A percentile compares a stretch with the other conserved stretches of the same genome.
Evolutionary conservation across 805 yeast genomes (phyloP).

Genomic region (Starmerella bombicola): DNA sequence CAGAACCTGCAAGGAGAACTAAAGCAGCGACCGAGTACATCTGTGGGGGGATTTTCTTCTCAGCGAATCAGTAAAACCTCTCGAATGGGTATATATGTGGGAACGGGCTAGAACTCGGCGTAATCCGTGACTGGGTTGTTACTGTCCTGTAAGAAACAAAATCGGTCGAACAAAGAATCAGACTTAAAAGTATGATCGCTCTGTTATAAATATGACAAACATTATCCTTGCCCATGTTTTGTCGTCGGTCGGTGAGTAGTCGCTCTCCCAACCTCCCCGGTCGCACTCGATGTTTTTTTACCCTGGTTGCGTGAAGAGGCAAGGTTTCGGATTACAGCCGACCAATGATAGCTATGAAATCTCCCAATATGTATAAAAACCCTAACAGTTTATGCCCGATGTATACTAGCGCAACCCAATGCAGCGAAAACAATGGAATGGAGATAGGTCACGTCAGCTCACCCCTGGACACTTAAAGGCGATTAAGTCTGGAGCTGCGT

Average conservation of each 20-base stretch:
- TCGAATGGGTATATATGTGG: slow-evolving; percentile 7
- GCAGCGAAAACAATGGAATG: slow-evolving; percentile 1
- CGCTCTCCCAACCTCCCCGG: slow-evolving; percentile 5
- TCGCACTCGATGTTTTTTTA: slow-evolving; percentile 9
- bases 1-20: slow-evolving; percentile 20
- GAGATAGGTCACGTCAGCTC: neutral
- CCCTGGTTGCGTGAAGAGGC: neutral
- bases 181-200: neutral
- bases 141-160: slow-evolving; percentile 2
- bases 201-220: slow-evolving; percentile 3
- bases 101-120: neutral
- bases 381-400: neutral
- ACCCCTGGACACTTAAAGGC: no score
- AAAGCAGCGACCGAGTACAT: slow-evolving; percentile 18
- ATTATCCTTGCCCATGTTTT: neutral
- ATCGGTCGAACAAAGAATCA: neutral
- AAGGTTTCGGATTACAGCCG: neutral
- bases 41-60: neutral
- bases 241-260: slow-evolving; percentile 14
- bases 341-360: neutral
- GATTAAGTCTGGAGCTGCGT: no score
- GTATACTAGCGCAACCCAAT: neutral
- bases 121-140: neutral
- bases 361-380: neutral
- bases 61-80: slow-evolving; percentile 4